These are phyloP conservation scores for Pseudocercospora fuligena DNA, from an alignment of 2,329 filamentous ascomycete genomes.

Conservation along the genomic window DNA sequence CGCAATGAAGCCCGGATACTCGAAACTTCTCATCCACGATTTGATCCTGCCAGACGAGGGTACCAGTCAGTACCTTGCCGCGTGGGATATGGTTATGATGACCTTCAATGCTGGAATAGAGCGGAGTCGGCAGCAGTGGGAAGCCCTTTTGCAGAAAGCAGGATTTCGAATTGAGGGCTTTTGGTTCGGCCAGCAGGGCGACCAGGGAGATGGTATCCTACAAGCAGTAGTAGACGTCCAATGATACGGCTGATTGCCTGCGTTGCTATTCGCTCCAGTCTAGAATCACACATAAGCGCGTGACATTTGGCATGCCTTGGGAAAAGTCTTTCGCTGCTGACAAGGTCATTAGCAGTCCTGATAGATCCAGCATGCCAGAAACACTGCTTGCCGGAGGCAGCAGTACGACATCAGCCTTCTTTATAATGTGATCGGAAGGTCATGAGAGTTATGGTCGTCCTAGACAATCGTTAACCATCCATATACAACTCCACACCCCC, in stretches of 20 bases:
- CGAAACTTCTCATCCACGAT: constrained; percentile 8
- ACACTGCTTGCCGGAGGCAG: no score
- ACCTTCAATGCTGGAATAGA: constrained; percentile 16
- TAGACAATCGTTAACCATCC: no score
- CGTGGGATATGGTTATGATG: constrained; percentile 12
- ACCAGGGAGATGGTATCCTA: background rate
- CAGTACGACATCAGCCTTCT: no score
- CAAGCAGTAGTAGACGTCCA: background rate
- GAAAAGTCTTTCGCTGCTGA: no score
- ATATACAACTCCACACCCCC: no score
- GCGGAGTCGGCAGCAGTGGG: constrained; percentile 12
- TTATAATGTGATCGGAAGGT: no score
- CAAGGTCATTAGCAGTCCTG: no score
- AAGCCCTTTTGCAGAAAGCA: constrained; percentile 5
- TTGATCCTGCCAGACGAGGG: constrained; percentile 1
- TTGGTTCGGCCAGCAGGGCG: background rate
- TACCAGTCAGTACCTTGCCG: background rate
- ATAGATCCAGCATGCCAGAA: no score
- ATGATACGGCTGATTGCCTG: background rate
- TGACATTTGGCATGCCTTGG: no score
- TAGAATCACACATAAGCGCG: no score
- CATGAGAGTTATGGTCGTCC: no score
- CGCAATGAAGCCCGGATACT: background rate
- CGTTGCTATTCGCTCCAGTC: no score
- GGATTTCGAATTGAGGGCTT: background rate